phyloP scores from a whole-genome alignment of 352 stramenopile genomes.

The Phytophthora rubi region DNA sequence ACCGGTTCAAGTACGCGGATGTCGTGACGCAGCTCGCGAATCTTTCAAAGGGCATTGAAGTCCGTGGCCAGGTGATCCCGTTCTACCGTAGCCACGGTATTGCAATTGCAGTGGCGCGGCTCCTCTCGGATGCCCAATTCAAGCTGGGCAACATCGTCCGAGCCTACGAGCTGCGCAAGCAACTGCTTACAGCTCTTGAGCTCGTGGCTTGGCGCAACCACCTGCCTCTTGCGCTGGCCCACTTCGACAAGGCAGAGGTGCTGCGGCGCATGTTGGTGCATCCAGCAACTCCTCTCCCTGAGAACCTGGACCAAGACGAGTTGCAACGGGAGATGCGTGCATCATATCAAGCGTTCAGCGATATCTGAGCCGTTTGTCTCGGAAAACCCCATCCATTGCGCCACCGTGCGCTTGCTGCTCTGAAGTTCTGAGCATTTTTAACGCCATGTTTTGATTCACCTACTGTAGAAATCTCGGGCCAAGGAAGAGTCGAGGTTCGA shows the following conservation, averaged over 20 bases:
- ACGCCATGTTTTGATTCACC: conserved; percentile 13
- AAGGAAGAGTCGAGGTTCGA: conserved; percentile 6
- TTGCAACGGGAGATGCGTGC: conserved; percentile 40
- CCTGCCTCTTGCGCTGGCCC: conserved; percentile 43
- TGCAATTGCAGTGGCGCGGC: conserved; percentile 33
- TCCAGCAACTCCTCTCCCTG: conserved; percentile 18
- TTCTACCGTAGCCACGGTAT: conserved; percentile 45
- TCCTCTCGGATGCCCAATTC: conserved; percentile 45
- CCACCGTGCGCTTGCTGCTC: conserved; percentile 30
- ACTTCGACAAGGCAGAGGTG: conserved; percentile 48
- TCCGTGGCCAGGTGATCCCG: conserved; percentile 28
- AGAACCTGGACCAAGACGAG: conserved; percentile 28
- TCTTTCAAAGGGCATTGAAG: conserved; percentile 31
- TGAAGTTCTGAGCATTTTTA: conserved; percentile 36
- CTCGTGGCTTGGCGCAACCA: conserved; percentile 39
- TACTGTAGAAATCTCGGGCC: conserved; percentile 3
- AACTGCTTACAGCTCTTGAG: conserved; percentile 35
- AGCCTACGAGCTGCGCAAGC: conserved; percentile 36
- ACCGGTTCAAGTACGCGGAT: conserved; percentile 41
- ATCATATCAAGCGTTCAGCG: conserved; percentile 41
- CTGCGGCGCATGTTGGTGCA: conserved; percentile 39
- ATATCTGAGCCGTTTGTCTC: conserved; percentile 46
- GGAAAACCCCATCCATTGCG: conserved; percentile 38
- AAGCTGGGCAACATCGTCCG: conserved; percentile 47
- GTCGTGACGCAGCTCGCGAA: conserved; percentile 30